phyloP scores from a whole-genome alignment of 768 basidiomycete species.

The Hirschioporus abietinus region DNA sequence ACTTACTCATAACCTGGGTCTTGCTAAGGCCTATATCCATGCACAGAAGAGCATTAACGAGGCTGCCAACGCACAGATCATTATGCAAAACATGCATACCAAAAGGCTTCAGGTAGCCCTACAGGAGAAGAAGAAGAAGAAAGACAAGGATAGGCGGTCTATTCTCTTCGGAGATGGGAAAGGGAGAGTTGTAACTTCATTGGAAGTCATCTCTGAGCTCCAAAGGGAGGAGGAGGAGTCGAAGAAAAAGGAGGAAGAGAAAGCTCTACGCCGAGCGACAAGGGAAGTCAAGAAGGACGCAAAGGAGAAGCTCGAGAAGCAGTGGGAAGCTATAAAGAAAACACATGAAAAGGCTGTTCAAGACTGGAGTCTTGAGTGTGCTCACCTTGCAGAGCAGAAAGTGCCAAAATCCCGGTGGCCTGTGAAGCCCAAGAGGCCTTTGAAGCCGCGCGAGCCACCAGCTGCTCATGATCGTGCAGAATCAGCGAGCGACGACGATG shows the following conservation, averaged over 20 bases:
- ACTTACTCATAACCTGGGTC: constrained; percentile 11
- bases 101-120: constrained; percentile 7
- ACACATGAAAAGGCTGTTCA: constrained; percentile 7
- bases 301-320: constrained; percentile 8
- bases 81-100: constrained; percentile 17
- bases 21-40: constrained; percentile 12
- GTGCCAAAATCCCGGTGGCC: background rate
- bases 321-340: constrained; percentile 12
- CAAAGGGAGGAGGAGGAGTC: constrained; percentile 4
- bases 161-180: constrained; percentile 13
- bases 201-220: constrained; percentile 9
- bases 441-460: background rate
- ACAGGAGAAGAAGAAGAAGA: too few species aligned
- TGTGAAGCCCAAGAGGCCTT: background rate
- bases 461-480: too few species aligned
- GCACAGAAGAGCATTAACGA: constrained; percentile 16
- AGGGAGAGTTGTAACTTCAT: constrained; percentile 14
- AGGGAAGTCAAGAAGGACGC: constrained; percentile 4
- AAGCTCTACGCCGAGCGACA: constrained; percentile 9
- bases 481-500: too few species aligned
- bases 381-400: background rate
- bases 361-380: background rate
- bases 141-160: too few species aligned
- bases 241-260: constrained; percentile 5
- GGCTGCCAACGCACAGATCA: constrained; percentile 13